Conservation (phyloP, 106 monocot species). For the Dioscorea alata region DNA sequence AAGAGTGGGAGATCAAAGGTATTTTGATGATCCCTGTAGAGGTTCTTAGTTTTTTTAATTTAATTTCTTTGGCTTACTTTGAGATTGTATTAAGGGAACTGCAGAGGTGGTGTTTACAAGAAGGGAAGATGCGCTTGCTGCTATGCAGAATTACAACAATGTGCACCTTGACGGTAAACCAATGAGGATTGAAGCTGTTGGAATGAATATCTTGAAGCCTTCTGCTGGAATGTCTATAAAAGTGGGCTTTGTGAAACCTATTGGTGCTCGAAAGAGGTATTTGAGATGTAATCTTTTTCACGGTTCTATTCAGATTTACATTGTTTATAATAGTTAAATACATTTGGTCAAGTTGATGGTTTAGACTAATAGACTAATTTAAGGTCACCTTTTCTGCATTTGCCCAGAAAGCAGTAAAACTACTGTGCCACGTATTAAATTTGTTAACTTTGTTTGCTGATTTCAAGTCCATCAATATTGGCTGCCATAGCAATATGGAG, state of each 20-base stretch:
- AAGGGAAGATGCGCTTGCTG: conserved; percentile 68
- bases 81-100: conserved; percentile 55
- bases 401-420: not conserved
- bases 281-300: not conserved
- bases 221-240: conserved; percentile 29
- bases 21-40: not conserved
- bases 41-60: not conserved
- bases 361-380: not conserved
- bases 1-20: conserved; percentile 95
- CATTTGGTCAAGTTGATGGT: not conserved
- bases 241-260: conserved; percentile 34
- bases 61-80: not conserved
- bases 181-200: conserved; percentile 93
- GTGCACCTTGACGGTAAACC: conserved; percentile 98
- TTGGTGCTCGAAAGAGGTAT: conserved; percentile 57
- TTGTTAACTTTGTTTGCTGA: no score
- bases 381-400: no score
- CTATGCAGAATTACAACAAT: conserved; percentile 95
- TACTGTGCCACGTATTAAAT: no score
- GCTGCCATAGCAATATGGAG: no score
- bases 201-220: conserved; percentile 55
- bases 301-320: no score
- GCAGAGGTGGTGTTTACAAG: conserved; percentile 95
- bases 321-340: not conserved
- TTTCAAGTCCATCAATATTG: no score